Evolutionary conservation across 176 grass and related monocot species (phyloP).

Genomic region (Chrysopogon serrulatus): DNA sequence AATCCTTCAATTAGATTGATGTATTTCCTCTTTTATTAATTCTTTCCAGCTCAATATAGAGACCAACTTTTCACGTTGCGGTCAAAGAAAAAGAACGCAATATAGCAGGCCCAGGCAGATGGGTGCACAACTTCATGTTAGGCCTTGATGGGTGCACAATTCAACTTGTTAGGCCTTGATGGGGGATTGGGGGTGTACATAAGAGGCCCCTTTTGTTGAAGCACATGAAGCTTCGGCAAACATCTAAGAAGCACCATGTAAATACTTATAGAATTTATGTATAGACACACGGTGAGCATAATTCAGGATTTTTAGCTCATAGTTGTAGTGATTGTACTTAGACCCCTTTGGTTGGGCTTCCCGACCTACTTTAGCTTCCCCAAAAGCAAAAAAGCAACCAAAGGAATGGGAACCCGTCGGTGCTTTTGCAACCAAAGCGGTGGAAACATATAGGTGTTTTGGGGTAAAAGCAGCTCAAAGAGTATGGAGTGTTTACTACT

Average conservation of each 20-base stretch:
- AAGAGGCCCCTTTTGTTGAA: conserved; percentile 19
- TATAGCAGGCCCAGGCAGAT: conserved; percentile 49
- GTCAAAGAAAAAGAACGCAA: conserved; percentile 72
- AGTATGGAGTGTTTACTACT: no score
- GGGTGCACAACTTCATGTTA: no score
- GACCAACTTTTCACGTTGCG: conserved; percentile 70
- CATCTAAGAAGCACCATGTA: conserved; percentile 29
- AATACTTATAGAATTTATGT: conserved; percentile 32
- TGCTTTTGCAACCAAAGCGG: neutral
- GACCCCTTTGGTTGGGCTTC: no score
- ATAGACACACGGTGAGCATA: neutral
- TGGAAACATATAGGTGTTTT: neutral
- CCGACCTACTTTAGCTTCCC: neutral
- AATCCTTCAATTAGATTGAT: conserved; percentile 23
- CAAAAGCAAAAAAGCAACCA: no score
- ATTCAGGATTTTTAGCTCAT: neutral
- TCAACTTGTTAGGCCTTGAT: neutral
- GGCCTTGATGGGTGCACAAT: no score
- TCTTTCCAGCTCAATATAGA: conserved; percentile 78
- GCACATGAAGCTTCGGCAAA: conserved; percentile 9
- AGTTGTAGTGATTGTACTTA: neutral
- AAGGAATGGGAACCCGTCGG: neutral
- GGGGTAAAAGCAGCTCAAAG: no score
- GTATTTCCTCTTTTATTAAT: neutral
- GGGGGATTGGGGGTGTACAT: conserved; percentile 34